These are phyloP conservation scores for Zalaria sp. DNA, from an alignment of 2,329 filamentous ascomycete genomes.

Conservation along the genomic window DNA sequence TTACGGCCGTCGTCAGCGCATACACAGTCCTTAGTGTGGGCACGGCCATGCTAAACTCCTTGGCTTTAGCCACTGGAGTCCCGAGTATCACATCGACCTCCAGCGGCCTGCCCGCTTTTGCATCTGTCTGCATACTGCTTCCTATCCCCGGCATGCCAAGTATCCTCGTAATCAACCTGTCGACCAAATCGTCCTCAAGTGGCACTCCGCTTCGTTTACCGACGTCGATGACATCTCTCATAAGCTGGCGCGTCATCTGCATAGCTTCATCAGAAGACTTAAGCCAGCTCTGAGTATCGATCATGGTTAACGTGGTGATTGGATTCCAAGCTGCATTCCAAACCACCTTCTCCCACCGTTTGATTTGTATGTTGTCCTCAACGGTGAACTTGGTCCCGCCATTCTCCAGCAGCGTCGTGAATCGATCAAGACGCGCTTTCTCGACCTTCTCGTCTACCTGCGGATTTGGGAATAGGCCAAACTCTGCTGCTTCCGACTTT, in stretches of 20 bases:
- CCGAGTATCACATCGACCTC: slow-evolving; percentile 35
- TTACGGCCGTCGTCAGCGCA: slow-evolving; percentile 14
- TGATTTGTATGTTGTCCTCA: slow-evolving; percentile 39
- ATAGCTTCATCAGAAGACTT: slow-evolving; percentile 24
- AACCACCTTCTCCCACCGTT: slow-evolving; percentile 47
- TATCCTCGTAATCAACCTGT: slow-evolving; percentile 24
- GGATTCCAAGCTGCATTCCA: slow-evolving; percentile 50
- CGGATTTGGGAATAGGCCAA: slow-evolving; percentile 36
- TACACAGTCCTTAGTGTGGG: slow-evolving; percentile 27
- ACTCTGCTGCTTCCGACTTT: slow-evolving; percentile 39
- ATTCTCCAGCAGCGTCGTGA: slow-evolving; percentile 27
- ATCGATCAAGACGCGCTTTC: slow-evolving; percentile 22
- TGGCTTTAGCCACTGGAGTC: slow-evolving; percentile 24
- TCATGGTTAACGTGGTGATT: slow-evolving; percentile 30
- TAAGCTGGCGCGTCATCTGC: slow-evolving; percentile 23
- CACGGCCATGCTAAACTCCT: slow-evolving; percentile 23
- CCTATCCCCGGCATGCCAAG: slow-evolving; percentile 24
- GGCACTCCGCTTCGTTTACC: slow-evolving; percentile 24
- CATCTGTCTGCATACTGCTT: slow-evolving; percentile 33
- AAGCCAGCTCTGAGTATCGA: slow-evolving; percentile 29
- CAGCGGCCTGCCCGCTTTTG: slow-evolving; percentile 25
- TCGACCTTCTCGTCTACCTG: slow-evolving; percentile 17
- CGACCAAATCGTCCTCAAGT: slow-evolving; percentile 22
- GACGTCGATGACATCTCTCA: slow-evolving; percentile 29
- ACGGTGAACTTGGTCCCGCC: slow-evolving; percentile 33